phyloP scores from a whole-genome alignment of 331 rosid species.

The Phaseolus coccineus region DNA sequence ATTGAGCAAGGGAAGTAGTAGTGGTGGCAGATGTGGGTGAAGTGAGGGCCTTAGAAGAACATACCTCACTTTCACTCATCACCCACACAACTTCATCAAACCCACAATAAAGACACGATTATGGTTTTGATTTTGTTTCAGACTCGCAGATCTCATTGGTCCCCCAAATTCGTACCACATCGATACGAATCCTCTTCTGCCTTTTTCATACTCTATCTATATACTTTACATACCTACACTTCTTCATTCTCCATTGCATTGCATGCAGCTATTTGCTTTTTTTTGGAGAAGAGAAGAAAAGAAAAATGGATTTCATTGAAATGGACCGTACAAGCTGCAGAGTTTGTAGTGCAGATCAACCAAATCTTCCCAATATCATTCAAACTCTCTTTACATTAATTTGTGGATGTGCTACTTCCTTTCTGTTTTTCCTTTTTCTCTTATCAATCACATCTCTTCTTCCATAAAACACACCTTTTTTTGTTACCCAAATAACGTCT shows the following conservation, averaged over 20 bases:
- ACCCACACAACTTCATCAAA: conserved; percentile 18
- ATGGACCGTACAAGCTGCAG: conserved; percentile 28
- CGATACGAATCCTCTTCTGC: conserved; percentile 31
- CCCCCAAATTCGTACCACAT: conserved; percentile 55
- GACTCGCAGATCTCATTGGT: conserved; percentile 47
- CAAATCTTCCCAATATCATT: neutral
- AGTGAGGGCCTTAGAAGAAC: too few species aligned
- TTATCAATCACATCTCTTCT: too few species aligned
- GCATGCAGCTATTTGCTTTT: too few species aligned
- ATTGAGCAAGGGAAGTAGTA: too few species aligned
- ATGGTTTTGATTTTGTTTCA: conserved; percentile 49
- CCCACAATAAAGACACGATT: conserved; percentile 31
- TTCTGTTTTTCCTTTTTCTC: neutral
- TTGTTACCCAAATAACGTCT: too few species aligned
- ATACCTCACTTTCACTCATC: conserved; percentile 4
- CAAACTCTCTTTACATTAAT: neutral
- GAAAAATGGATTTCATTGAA: neutral
- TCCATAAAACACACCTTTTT: too few species aligned
- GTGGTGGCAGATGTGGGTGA: too few species aligned
- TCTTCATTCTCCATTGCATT: too few species aligned
- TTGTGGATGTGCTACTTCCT: conserved; percentile 1
- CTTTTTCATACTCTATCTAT: neutral
- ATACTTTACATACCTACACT: too few species aligned
- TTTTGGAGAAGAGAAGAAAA: neutral
- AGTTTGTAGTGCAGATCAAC: neutral